Evolutionary conservation across 2,329 filamentous ascomycete species (phyloP).

Genomic region (Westerdykella sp.): DNA sequence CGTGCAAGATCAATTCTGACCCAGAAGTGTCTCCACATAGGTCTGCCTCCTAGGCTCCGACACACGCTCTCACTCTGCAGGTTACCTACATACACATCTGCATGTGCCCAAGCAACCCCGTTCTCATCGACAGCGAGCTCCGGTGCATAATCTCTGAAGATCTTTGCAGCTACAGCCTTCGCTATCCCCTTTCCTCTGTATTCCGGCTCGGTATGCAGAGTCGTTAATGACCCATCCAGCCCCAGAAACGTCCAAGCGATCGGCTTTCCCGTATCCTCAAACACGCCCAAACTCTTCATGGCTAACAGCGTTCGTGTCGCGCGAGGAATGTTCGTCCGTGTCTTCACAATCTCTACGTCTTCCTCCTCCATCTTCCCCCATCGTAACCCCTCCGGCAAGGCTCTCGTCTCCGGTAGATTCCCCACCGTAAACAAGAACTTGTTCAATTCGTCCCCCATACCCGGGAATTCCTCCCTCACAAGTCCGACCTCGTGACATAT

Average conservation of each 20-base stretch:
- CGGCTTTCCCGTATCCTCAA: slow-evolving; percentile 41
- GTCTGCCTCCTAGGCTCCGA: slow-evolving; percentile 53
- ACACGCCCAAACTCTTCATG: slow-evolving; percentile 38
- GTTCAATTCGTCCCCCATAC: slow-evolving; percentile 31
- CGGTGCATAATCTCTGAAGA: slow-evolving; percentile 46
- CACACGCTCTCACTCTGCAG: slow-evolving; percentile 56
- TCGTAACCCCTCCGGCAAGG: slow-evolving; percentile 44
- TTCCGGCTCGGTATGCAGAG: slow-evolving; percentile 54
- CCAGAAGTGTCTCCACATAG: slow-evolving; percentile 56
- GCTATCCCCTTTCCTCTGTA: slow-evolving; percentile 59
- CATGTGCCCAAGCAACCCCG: slow-evolving; percentile 51
- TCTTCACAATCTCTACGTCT: slow-evolving; percentile 51
- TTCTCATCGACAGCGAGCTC: slow-evolving; percentile 26
- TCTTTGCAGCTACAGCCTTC: slow-evolving; percentile 53
- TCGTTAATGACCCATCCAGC: slow-evolving; percentile 55
- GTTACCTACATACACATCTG: slow-evolving; percentile 60
- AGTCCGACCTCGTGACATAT: slow-evolving; percentile 18
- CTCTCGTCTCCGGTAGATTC: slow-evolving; percentile 39
- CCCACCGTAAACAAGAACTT: slow-evolving; percentile 54
- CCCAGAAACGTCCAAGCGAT: slow-evolving; percentile 62
- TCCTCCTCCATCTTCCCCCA: slow-evolving; percentile 51
- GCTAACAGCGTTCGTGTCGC: slow-evolving; percentile 43
- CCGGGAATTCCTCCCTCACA: slow-evolving; percentile 26
- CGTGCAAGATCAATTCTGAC: slow-evolving; percentile 38
- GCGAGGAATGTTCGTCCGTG: slow-evolving; percentile 48